These are phyloP conservation scores for Nannizziopsis arthrosporioides DNA, from an alignment of 2,329 filamentous ascomycete genomes.

Conservation along the genomic window DNA sequence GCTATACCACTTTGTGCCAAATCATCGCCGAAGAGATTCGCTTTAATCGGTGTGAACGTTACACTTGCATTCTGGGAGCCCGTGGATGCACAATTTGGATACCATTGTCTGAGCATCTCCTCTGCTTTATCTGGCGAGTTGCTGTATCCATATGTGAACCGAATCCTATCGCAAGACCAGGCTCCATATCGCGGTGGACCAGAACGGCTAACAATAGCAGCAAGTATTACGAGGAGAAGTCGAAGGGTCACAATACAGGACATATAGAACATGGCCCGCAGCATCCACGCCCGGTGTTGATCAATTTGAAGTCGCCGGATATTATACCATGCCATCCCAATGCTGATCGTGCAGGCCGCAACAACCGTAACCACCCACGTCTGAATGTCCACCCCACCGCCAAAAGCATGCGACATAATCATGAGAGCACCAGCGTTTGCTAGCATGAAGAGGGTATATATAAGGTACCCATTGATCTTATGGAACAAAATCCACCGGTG, in stretches of 20 bases:
- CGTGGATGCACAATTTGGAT: constrained; percentile 24
- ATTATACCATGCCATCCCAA: constrained; percentile 43
- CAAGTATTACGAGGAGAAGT: constrained; percentile 32
- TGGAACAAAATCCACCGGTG: constrained; percentile 44
- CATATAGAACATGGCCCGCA: constrained; percentile 42
- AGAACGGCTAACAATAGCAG: constrained; percentile 29
- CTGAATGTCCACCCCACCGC: constrained; percentile 44
- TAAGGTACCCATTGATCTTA: constrained; percentile 48
- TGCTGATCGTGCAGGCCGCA: constrained; percentile 9
- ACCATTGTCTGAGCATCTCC: constrained; percentile 1
- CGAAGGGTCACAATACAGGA: constrained; percentile 21
- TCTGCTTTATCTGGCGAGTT: neutral
- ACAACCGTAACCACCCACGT: constrained; percentile 21
- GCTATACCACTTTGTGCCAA: neutral
- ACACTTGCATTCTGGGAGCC: constrained; percentile 19
- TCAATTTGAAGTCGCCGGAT: constrained; percentile 52
- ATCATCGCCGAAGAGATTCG: neutral
- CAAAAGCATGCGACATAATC: constrained; percentile 42
- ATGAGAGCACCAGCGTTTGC: constrained; percentile 43
- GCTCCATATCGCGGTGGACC: constrained; percentile 26
- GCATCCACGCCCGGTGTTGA: constrained; percentile 54
- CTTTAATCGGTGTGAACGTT: neutral
- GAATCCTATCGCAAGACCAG: constrained; percentile 41
- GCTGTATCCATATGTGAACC: constrained; percentile 27
- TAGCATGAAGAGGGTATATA: constrained; percentile 39